Evolutionary conservation across 331 rosid species (phyloP), one percentile per base, ranked within the genome.

Genomic region (Quercus phellos): DNA sequence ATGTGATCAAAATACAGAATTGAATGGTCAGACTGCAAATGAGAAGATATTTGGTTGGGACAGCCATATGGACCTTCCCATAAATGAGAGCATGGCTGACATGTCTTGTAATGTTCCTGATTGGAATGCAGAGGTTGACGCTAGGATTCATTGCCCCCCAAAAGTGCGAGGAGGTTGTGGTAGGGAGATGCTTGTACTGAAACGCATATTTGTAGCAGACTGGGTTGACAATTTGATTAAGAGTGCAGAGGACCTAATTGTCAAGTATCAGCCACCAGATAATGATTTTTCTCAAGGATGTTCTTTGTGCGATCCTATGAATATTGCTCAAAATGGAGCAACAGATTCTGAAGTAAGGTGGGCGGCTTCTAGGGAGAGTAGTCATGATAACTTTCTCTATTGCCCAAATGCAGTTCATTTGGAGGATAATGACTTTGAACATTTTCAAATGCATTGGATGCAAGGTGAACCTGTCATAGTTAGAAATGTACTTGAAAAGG

Each of bases 381-480:
- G 80, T 82, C 82, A 70, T 60, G 93, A 78, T 81, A 89, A 89
- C 82, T 80, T 78, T 38, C 80, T 89, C 74, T 87, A 85, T 74
- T 83, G 90, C 80, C 91, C 93, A n/a, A 87, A 84, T 84, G 78
- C 88, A 14, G 35, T 80, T 67, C 73, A 54, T 63, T 73, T 82
- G 70, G 80, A 66, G 73, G 87, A 87, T 51, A 18, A 55, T 9
- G 88, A 82, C 66, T 75, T 85, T 55, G 83, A 87, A 72, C 91
- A 87, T 82, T 89, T 89, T 69, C 91, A 85, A 80, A 78, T 80
- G 69, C 93, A 89, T 55, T 89, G 93, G 93, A 76, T 42, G 76
- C 86, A 83, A 74, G 93, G 93, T 12, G 91, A 89, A 74, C 91
- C 93, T 64, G 86, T 87, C 77, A 73, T 89, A 21, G 91, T 82